These are phyloP conservation scores for Arachnomyces sp. DNA, from an alignment of 2,329 filamentous ascomycete genomes.

Conservation along the genomic window DNA sequence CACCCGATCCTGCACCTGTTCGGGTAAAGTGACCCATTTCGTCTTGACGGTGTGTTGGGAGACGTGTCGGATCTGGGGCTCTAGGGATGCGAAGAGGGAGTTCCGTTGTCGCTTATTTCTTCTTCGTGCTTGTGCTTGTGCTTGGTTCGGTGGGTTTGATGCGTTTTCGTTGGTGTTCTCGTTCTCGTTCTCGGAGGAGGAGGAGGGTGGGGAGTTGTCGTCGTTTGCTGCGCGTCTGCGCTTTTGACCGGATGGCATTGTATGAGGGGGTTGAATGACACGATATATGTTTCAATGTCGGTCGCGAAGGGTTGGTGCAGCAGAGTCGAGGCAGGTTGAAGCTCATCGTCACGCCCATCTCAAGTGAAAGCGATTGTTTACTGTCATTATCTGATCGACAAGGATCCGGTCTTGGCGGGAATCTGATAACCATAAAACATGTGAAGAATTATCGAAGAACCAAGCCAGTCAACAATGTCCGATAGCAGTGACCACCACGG, in stretches of 20 bases:
- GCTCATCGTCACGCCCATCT: too few relatives aligned
- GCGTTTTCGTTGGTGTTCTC: slow-evolving; percentile 1
- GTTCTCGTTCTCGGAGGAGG: too few relatives aligned
- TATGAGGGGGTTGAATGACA: background rate
- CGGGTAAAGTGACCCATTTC: slow-evolving; percentile 38
- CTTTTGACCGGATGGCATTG: slow-evolving; percentile 5
- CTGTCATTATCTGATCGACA: too few relatives aligned
- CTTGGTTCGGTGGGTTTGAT: background rate
- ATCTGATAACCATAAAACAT: too few relatives aligned
- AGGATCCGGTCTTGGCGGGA: too few relatives aligned
- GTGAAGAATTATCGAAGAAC: too few relatives aligned
- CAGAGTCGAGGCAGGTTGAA: too few relatives aligned
- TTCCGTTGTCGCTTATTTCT: slow-evolving; percentile 13
- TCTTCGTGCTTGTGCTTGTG: slow-evolving; percentile 21
- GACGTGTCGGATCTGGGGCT: slow-evolving; percentile 33
- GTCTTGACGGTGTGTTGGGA: slow-evolving; percentile 36
- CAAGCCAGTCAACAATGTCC: too few relatives aligned
- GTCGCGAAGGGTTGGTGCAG: too few relatives aligned
- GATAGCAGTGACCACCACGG: too few relatives aligned
- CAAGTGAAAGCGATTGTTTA: too few relatives aligned
- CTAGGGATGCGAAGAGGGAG: slow-evolving; percentile 31
- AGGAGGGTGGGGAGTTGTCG: slow-evolving; percentile 1
- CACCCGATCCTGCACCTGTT: slow-evolving; percentile 35
- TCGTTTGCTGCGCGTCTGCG: slow-evolving; percentile 3
- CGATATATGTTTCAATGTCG: too few relatives aligned